These are phyloP conservation scores for Linnemannia zychae DNA, from an alignment of 192 early-diverging fungal species.

Conservation along the genomic window DNA sequence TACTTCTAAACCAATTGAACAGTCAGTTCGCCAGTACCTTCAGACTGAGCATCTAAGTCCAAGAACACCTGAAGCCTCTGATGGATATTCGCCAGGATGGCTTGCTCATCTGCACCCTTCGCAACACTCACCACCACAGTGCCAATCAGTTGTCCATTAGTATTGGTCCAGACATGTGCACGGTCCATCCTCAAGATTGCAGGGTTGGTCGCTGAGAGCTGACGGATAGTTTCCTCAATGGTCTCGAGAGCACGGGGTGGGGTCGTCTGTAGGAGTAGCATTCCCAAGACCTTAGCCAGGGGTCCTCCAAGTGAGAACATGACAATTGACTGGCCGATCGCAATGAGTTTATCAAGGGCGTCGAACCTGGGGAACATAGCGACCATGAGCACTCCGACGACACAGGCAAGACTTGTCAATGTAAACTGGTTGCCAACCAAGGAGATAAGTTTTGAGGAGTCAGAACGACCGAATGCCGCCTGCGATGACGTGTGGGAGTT, in stretches of 20 bases:
- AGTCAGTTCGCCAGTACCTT: slow-evolving; percentile 63
- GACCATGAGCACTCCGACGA: slow-evolving; percentile 41
- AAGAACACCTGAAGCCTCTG: slow-evolving; percentile 57
- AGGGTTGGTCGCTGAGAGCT: slow-evolving; percentile 54
- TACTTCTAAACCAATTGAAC: slow-evolving; percentile 57
- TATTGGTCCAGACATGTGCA: slow-evolving; percentile 71
- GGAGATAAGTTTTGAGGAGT: slow-evolving; percentile 4
- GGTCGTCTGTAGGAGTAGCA: slow-evolving; percentile 68
- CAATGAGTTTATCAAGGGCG: slow-evolving; percentile 60
- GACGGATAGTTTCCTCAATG: slow-evolving; percentile 60
- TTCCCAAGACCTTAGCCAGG: slow-evolving; percentile 60
- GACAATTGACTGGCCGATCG: slow-evolving; percentile 58
- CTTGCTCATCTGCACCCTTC: slow-evolving; percentile 64
- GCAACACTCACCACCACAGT: slow-evolving; percentile 60
- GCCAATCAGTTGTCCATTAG: slow-evolving; percentile 64
- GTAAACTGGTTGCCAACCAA: slow-evolving; percentile 62
- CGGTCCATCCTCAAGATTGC: slow-evolving; percentile 59
- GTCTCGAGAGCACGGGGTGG: slow-evolving; percentile 57
- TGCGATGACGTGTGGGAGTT: slow-evolving; percentile 10
- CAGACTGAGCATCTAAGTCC: slow-evolving; percentile 40
- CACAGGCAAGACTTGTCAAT: slow-evolving; percentile 52
- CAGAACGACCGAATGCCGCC: slow-evolving; percentile 10
- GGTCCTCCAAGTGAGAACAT: slow-evolving; percentile 68
- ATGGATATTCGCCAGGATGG: slow-evolving; percentile 60
- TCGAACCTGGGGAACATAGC: slow-evolving; percentile 44